Evolutionary conservation across 768 basidiomycete species (phyloP).

Genomic region (Mycena belliarum): DNA sequence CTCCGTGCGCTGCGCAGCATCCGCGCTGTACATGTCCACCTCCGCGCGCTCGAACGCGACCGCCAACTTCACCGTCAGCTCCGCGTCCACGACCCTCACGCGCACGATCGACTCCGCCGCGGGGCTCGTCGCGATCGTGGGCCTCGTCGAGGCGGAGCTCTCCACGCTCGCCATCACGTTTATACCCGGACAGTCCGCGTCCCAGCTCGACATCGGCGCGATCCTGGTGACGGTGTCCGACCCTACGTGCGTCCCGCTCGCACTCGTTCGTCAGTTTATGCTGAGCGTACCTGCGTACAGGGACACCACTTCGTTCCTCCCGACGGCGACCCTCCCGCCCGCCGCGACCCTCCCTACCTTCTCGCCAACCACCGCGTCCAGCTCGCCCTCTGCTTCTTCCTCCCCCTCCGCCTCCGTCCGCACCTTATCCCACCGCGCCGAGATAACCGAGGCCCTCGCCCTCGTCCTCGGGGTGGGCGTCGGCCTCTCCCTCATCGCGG

Average conservation of each 20-base stretch:
- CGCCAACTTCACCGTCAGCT: conserved; percentile 51
- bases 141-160: conserved; percentile 39
- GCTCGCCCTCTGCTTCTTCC: not conserved
- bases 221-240: conserved; percentile 40
- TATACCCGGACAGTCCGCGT: conserved; percentile 25
- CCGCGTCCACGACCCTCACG: conserved; percentile 34
- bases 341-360: conserved; percentile 36
- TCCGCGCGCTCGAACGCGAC: conserved; percentile 50
- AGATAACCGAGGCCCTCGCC: conserved; percentile 27
- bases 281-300: not conserved
- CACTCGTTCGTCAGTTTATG: not conserved
- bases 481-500: conserved; percentile 28
- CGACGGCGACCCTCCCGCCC: conserved; percentile 37
- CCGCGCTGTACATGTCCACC: conserved; percentile 43
- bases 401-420: conserved; percentile 15
- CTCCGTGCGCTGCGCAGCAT: conserved; percentile 42
- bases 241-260: conserved; percentile 32
- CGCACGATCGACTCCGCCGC: conserved; percentile 43
- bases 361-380: conserved; percentile 25
- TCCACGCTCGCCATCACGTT: conserved; percentile 47
- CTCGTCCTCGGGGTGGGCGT: conserved; percentile 32
- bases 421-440: conserved; percentile 13
- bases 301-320: conserved; percentile 32
- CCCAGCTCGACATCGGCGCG: conserved; percentile 39
- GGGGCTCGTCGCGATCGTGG: conserved; percentile 37